Conservation (phyloP, 2,329 filamentous ascomycete species). For the Orbilia quercus region DNA sequence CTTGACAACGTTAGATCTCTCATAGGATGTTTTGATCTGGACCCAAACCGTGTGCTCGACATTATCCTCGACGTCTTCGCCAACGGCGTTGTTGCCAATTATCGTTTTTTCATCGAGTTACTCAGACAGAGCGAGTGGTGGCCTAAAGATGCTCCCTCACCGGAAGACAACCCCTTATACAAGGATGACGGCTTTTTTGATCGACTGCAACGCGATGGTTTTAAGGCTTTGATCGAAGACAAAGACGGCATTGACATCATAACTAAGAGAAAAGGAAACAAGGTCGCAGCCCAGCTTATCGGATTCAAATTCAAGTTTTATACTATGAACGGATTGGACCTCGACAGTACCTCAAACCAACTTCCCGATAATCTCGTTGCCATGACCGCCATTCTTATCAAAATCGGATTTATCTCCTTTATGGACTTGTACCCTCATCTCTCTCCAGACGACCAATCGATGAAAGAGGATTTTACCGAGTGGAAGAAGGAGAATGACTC, state of each 20-base stretch:
- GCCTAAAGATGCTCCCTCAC: slow-evolving; percentile 73
- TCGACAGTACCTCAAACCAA: slow-evolving; percentile 69
- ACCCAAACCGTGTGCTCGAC: slow-evolving; percentile 92
- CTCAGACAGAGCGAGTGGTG: slow-evolving; percentile 95
- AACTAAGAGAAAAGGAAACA: slow-evolving; percentile 72
- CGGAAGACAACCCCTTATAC: slow-evolving; percentile 63
- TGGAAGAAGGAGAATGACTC: slow-evolving; percentile 81
- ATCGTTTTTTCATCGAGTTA: slow-evolving; percentile 93
- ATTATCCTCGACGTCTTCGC: slow-evolving; percentile 96
- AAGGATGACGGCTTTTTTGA: slow-evolving; percentile 76
- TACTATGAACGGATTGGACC: slow-evolving; percentile 72
- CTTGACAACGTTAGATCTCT: slow-evolving; percentile 93
- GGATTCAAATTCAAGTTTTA: slow-evolving; percentile 98
- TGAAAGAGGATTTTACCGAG: slow-evolving; percentile 75
- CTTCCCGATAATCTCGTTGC: slow-evolving; percentile 94
- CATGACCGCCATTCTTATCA: slow-evolving; percentile 89
- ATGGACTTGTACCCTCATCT: slow-evolving; percentile 91
- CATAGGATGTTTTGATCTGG: slow-evolving; percentile 95
- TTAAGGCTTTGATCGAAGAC: slow-evolving; percentile 85
- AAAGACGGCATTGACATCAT: slow-evolving; percentile 60
- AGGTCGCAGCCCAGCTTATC: slow-evolving; percentile 90
- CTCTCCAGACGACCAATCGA: slow-evolving; percentile 82
- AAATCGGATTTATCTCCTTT: slow-evolving; percentile 95
- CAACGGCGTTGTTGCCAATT: slow-evolving; percentile 90
- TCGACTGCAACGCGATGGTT: slow-evolving; percentile 77